Evolutionary conservation across 768 basidiomycete genomes (phyloP), one percentile per base, ranked within the genome.

Genomic region (Lactarius psammicola): DNA sequence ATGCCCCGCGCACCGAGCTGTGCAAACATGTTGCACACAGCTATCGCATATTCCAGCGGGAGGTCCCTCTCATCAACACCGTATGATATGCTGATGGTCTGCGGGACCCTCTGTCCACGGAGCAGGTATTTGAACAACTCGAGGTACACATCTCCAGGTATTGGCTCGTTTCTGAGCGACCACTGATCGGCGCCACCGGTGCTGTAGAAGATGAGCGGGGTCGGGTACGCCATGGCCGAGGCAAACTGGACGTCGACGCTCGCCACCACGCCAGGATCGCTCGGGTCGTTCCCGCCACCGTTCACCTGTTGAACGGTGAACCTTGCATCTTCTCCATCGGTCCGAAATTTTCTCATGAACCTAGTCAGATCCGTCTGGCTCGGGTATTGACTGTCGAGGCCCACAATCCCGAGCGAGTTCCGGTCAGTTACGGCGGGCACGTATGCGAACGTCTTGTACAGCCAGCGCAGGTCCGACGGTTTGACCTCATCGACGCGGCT

Each of bases 21-120:
- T 44, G 8, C 42, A 18, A 20, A 44, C 20, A 44, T 6, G 7
- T 7, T 9, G 42, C 42, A 44, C 42, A 44, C 7, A 20, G 7
- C 18, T 7, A 1, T 9, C 20, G 20, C 7, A 20, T 44, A 44
- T 44, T n/a, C 42, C 2, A 3, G 18, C 6, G 42, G 18, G 9
- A 4, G 5, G 7, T 44, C 1, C 8, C 18, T 7, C 18, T 44
- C 42, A 2, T 7, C 0, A 3, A 20, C 0, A 8, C 3, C 3
- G 42, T 44, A 44, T 9, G 42, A 44, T 7, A 44, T 9, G 42
- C 42, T 44, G 42, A 44, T 20, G 42, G 42, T 44, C 20, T 44
- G 42, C 1, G 42, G 42, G 42, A 36, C 36, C 17, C n/a, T n/a
- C n/a, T n/a, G n/a, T n/a, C n/a, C n/a, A n/a, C n/a, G n/a, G 8